A percentile compares a stretch with the other conserved stretches of the same genome.
Evolutionary conservation across 768 basidiomycete species (phyloP).

Genomic region (Xerocomellus dryophilus): DNA sequence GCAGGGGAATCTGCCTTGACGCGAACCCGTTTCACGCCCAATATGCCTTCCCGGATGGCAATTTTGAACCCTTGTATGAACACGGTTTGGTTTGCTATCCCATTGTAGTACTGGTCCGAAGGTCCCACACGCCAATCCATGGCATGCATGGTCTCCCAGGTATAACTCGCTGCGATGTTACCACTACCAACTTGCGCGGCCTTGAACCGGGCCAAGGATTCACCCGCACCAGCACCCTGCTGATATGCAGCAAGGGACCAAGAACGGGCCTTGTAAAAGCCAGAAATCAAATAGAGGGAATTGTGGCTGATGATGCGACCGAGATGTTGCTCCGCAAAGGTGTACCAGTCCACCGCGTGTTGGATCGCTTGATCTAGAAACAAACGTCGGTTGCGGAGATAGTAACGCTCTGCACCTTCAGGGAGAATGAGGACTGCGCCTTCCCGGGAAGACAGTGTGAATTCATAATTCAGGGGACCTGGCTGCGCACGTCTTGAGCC

Average conservation of each 20-base stretch:
- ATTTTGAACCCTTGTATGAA: constrained; percentile 24
- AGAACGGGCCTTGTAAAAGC: constrained; percentile 9
- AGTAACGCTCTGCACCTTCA: constrained; percentile 24
- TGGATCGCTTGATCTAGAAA: constrained; percentile 22
- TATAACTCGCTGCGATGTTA: constrained; percentile 11
- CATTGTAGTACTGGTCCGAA: background rate
- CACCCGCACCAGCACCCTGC: background rate
- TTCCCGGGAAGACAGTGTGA: constrained; percentile 19
- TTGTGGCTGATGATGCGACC: constrained; percentile 20
- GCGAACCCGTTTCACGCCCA: background rate
- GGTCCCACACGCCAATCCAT: constrained; percentile 10
- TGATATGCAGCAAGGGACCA: constrained; percentile 30
- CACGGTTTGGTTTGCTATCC: constrained; percentile 19
- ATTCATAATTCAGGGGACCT: constrained; percentile 9
- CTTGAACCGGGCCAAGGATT: constrained; percentile 9
- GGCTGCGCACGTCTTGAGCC: background rate
- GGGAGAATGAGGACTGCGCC: constrained; percentile 35
- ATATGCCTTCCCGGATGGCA: constrained; percentile 1
- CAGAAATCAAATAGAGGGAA: constrained; percentile 25
- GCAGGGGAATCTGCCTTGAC: constrained; percentile 1
- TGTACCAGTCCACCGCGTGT: constrained; percentile 30
- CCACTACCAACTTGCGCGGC: constrained; percentile 11
- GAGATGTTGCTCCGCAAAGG: constrained; percentile 20
- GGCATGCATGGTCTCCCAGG: constrained; percentile 9
- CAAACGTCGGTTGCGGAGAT: constrained; percentile 18